Base-by-base conservation (phyloP, 306 rosid species). In the Fragaria iinumae region DNA sequence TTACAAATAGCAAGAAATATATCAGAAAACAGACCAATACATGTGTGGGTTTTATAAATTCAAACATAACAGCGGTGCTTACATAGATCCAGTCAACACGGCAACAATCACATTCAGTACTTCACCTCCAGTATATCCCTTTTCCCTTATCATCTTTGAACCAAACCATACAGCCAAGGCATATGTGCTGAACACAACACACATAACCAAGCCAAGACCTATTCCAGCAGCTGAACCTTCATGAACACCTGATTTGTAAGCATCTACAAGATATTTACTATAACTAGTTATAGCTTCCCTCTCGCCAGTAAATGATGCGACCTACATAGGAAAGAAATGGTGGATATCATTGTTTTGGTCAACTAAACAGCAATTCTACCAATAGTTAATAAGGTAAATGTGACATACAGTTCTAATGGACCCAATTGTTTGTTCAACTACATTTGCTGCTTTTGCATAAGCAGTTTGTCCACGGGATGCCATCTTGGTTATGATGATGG, bases 361-460 rank as follows among this genome's bases (percentile, higher is more conserved):
- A 53, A 48, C 39, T 17, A 57, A 76, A 68, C 56, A 76, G n/a
- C 66, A 76, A 73, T 59, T 23, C 38, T 57, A 44, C 20, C 29
- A 60, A 20, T 29, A 27, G n/a, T 12, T 62, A 9, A 32, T 27
- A 74, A 27, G 44, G 32, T 5, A 12, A 63, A 39, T n/a, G 39
- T 69, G 72, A 85, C 87, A 25, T 91, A 93, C 97, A 0, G 98
- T 93, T 90, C 93, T 87, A 57, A 93, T 93, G 29, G 98, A 90
- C 64, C 98, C 96, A 57, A 93, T 88, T 44, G 98, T 88, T 77
- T 93, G 98, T 78, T 93, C 97, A 83, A 90, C 98, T 6, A 91
- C 78, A 78, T 86, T 93, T 47, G 96, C 91, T 48, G 97, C 97
- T 80, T 88, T 88, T 16, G 87, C 97, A 78, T 90, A 91, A 78